Percentiles rank a stretch among this genome's conserved stretches.
Evolutionary conservation across 176 grass and related monocot genomes (phyloP).

Genomic region (Ensete glaucum): DNA sequence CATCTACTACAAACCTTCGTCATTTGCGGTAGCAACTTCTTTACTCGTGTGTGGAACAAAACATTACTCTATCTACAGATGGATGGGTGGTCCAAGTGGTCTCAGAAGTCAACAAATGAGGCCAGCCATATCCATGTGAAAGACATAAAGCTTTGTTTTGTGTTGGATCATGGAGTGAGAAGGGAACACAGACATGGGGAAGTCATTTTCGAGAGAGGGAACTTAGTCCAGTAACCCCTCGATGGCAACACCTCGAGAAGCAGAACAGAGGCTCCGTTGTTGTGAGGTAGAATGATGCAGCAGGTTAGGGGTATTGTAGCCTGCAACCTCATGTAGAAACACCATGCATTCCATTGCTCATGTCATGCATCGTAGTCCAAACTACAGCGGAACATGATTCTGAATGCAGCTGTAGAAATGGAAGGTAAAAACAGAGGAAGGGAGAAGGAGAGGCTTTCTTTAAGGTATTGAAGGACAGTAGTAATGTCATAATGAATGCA

Average conservation of each 20-base stretch:
- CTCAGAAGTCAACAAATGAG: neutral
- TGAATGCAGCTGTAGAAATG: too few relatives aligned
- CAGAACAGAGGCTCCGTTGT: neutral
- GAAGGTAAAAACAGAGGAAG: neutral
- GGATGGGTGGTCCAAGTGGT: slow-evolving; percentile 25
- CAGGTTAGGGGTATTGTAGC: neutral
- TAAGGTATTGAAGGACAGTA: neutral
- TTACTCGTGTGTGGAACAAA: neutral
- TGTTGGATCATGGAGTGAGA: neutral
- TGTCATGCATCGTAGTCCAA: too few relatives aligned
- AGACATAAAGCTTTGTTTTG: slow-evolving; percentile 30
- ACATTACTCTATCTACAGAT: neutral
- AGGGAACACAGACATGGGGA: neutral
- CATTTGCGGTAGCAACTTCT: too few relatives aligned
- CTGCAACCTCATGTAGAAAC: neutral
- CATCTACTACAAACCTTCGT: too few relatives aligned
- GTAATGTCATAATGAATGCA: neutral
- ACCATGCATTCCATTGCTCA: too few relatives aligned
- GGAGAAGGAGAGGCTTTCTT: neutral
- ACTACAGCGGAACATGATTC: too few relatives aligned
- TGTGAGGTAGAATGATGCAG: neutral
- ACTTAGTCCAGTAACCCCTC: slow-evolving; percentile 21
- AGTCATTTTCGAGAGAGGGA: neutral
- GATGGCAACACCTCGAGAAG: neutral
- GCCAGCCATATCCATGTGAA: slow-evolving; percentile 50